Conservation (phyloP, 805 yeast species). For the Ascoidea rubescens region DNA sequence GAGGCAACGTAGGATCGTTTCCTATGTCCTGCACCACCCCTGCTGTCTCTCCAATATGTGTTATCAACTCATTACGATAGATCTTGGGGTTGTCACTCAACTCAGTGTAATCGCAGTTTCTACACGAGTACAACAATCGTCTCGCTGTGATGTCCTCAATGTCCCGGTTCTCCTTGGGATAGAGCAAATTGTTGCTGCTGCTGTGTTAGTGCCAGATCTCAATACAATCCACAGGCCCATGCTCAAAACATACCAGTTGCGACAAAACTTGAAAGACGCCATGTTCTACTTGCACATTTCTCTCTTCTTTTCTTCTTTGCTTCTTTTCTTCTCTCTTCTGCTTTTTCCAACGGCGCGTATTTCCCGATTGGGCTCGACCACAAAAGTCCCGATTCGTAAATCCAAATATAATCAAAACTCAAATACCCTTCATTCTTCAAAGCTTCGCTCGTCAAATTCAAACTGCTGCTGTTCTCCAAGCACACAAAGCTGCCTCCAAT, state of each 20-base stretch:
- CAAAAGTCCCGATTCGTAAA: too few relatives aligned
- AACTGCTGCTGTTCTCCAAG: too few relatives aligned
- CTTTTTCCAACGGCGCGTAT: background rate
- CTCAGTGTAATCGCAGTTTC: conserved; percentile 90
- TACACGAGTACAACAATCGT: conserved; percentile 73
- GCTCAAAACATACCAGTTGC: conserved; percentile 43
- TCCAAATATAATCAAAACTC: too few relatives aligned
- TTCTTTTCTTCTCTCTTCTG: background rate
- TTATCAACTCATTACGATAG: conserved; percentile 81
- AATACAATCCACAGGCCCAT: conserved; percentile 1
- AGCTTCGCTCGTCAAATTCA: too few relatives aligned
- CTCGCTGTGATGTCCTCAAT: conserved; percentile 48
- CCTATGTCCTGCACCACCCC: conserved; percentile 26
- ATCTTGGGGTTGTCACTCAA: conserved; percentile 80
- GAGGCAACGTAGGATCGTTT: conserved; percentile 87
- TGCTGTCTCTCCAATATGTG: conserved; percentile 50
- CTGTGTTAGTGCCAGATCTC: too few relatives aligned
- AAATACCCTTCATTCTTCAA: too few relatives aligned
- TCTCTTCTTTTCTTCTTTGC: background rate
- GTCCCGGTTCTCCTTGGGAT: conserved; percentile 57
- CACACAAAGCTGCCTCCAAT: too few relatives aligned
- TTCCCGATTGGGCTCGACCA: background rate
- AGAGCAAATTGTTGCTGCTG: conserved; percentile 83
- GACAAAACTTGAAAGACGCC: conserved; percentile 93
- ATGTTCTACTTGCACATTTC: conserved; percentile 19